A percentile compares a stretch with the other conserved stretches of the same genome.
Evolutionary conservation across 495 filamentous ascomycete genomes (phyloP).

Genomic region (Podospora appendiculata): DNA sequence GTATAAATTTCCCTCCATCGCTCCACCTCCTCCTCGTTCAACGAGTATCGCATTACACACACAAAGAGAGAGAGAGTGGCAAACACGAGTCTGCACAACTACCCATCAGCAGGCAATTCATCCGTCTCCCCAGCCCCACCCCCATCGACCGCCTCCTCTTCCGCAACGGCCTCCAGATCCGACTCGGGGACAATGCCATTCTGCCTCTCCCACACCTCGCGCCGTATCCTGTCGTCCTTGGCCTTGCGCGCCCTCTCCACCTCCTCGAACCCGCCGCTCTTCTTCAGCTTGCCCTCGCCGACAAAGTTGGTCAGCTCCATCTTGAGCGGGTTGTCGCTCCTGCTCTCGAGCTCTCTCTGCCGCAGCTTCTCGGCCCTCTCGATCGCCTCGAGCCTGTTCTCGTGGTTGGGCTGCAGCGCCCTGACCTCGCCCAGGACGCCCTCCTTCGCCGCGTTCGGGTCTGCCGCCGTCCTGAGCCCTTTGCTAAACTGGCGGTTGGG

Average conservation of each 20-base stretch:
- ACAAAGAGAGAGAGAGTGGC: too few relatives aligned
- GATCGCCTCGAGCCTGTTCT: slow-evolving; percentile 86
- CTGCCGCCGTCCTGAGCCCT: slow-evolving; percentile 54
- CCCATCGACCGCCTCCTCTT: slow-evolving; percentile 9
- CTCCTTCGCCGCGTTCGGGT: slow-evolving; percentile 79
- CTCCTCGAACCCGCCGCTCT: slow-evolving; percentile 91
- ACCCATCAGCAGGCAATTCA: not conserved
- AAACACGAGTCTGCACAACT: not conserved
- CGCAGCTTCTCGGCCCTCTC: slow-evolving; percentile 86
- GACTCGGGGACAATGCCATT: slow-evolving; percentile 36
- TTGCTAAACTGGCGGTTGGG: slow-evolving; percentile 39
- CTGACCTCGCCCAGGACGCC: slow-evolving; percentile 88
- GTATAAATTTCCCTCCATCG: not conserved
- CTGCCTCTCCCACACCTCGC: slow-evolving; percentile 75
- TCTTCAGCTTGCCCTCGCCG: slow-evolving; percentile 86
- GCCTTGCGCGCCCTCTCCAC: slow-evolving; percentile 74
- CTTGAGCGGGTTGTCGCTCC: slow-evolving; percentile 71
- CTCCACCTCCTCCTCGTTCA: not conserved
- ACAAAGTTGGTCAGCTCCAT: slow-evolving; percentile 87
- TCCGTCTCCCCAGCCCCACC: not conserved
- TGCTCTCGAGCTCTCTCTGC: slow-evolving; percentile 76
- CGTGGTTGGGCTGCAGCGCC: slow-evolving; percentile 91
- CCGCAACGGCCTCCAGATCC: not conserved
- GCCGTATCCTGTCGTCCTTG: slow-evolving; percentile 81
- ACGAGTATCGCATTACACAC: not conserved